Percentiles rank a stretch among this genome's conserved stretches.
Evolutionary conservation across 495 filamentous ascomycete genomes (phyloP).

Genomic region (Neurospora sp.): DNA sequence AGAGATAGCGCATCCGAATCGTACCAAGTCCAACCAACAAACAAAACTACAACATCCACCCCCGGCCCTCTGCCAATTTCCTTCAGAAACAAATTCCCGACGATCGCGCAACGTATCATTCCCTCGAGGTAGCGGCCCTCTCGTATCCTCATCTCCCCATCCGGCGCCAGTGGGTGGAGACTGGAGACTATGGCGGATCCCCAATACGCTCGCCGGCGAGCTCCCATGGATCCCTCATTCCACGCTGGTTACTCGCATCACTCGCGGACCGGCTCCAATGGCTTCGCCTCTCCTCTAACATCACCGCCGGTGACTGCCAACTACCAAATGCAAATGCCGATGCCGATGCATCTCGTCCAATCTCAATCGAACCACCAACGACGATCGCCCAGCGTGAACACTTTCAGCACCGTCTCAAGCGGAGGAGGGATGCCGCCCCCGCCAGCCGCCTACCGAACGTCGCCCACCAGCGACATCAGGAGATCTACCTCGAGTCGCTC

Average conservation of each 20-base stretch:
- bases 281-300: constrained; percentile 2
- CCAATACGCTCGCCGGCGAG: constrained; percentile 20
- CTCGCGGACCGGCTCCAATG: not conserved
- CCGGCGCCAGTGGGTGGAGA: constrained; percentile 8
- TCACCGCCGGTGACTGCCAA: not conserved
- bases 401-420: constrained; percentile 57
- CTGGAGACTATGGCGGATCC: constrained; percentile 14
- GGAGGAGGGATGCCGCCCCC: constrained; percentile 31
- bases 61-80: not conserved
- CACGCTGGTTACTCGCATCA: constrained; percentile 32
- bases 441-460: constrained; percentile 37
- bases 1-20: constrained; percentile 1
- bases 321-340: constrained; percentile 5
- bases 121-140: not conserved
- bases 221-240: constrained; percentile 27
- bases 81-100: not conserved
- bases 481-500: constrained; percentile 65
- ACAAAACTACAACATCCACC: not conserved
- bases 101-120: not conserved
- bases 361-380: constrained; percentile 38
- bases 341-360: constrained; percentile 25
- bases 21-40: not conserved
- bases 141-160: not conserved
- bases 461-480: constrained; percentile 51
- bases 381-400: constrained; percentile 61